Base-by-base conservation (phyloP, 306 rosid species). In the Fagus sylvatica region DNA sequence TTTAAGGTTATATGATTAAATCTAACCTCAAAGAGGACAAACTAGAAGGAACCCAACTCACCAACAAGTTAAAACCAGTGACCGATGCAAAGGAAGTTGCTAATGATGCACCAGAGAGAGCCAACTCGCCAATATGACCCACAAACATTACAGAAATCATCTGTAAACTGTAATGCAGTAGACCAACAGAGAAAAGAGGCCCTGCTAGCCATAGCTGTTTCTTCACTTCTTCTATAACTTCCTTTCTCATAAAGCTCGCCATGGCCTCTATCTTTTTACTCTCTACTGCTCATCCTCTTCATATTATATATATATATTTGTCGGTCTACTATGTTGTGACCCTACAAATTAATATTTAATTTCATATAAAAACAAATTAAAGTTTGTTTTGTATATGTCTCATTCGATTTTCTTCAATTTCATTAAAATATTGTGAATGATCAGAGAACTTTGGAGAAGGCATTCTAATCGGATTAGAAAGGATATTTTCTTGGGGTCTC, bases 121-220 rank as follows among this genome's bases (percentile, higher is more conserved):
- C 15, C 15, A 90, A 9, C 9, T 89, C 79, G 0, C 92, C 97
- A 8, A 87, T 93, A 73, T 89, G 97, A 11, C 96, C 94, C 0
- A 90, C 92, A 42, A 89, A 93, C 98, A 91, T 93, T 0, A 93
- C 80, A 28, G 98, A 88, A 49, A 93, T 88, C 39, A 86, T 70
- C 81, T 87, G 94, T 2, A 85, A 59, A 80, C 85, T 81, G 40
- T 60, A 86, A 53, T 85, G 88, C 28, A 90, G 74, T 1, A 93
- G 22, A 70, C 79, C 79, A 56, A 85, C 96, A 22, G 81, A 73
- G 9, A 89, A 54, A 36, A 89, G 62, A 30, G 97, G 94, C 42
- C 96, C 96, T 67, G 97, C 92, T 17, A 93, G 88, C 93, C 96
- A 90, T 82, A 90, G 34, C 83, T 93, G 97, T 89, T 82, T 90